Base-by-base conservation (phyloP, 768 basidiomycete genomes). In the Tephrocybe sp. region DNA sequence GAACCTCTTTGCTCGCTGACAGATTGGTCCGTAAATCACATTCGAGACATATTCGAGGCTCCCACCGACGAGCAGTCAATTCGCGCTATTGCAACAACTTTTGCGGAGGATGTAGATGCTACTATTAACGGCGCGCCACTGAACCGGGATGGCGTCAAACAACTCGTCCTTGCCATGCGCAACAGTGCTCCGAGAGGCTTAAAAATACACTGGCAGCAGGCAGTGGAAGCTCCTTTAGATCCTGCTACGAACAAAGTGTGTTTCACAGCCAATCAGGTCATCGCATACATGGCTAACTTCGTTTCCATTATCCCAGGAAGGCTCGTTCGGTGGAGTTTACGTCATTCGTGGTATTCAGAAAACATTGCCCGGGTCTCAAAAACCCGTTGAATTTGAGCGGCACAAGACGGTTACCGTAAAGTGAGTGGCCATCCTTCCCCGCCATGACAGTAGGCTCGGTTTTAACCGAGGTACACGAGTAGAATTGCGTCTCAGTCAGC, bases 321-420 rank as follows among this genome's bases (percentile, higher is more conserved):
- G 80, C 30, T 65, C 70, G 10, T 74, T 80, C 41, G 75, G 75
- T 32, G 79, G 78, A 14, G 67, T 72, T 45, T 82, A 82, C 61
- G 58, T 74, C 42, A 78, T 81, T 54, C 69, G 70, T 39, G 78
- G 79, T n/a, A 69, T 81, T 22, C 69, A 66, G 40, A 73, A 71
- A 58, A 57, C 52, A 23, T 22, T 71, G 34, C 65, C 73, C 13
- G 73, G 68, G 23, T 63, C 65, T 33, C 48, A 59, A 8, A 53
- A 59, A 11, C 63, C 66, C 20, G 64, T 67, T 12, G 68, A 72
- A 22, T 75, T 72, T 54, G 73, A 74, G 53, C 71, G 80, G 51
- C 76, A 75, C 56, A 82, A 82, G 54, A 71, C 71, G 16, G 75
- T 81, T 12, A 72, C 70, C 36, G 80, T 79, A 19, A 71, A 65